These are phyloP conservation scores for Breviolum minutum DNA, from an alignment of 73 alveolate genomes.

Conservation along the genomic window DNA sequence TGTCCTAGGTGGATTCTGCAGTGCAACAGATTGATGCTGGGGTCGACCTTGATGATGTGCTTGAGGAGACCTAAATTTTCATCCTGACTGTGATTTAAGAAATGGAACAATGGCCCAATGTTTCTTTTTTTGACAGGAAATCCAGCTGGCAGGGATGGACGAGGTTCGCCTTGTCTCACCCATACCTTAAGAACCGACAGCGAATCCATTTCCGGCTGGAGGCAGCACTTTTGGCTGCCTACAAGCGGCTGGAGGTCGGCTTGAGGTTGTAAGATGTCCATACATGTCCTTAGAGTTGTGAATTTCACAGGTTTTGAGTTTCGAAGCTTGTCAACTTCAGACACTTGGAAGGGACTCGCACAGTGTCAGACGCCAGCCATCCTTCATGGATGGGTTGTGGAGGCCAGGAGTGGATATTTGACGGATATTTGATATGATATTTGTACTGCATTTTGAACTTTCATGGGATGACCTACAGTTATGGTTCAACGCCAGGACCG, in stretches of 20 bases:
- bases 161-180: background rate
- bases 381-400: slow-evolving; percentile 94
- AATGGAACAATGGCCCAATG: background rate
- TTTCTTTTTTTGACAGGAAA: background rate
- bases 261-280: background rate
- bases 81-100: background rate
- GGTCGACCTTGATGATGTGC: slow-evolving; percentile 83
- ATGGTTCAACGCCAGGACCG: slow-evolving; percentile 24
- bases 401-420: slow-evolving; percentile 6
- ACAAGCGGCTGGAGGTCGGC: slow-evolving; percentile 58
- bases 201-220: background rate
- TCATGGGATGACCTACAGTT: background rate
- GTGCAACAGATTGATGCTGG: slow-evolving; percentile 94
- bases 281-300: too few relatives aligned
- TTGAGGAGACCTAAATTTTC: slow-evolving; percentile 15
- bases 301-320: too few relatives aligned
- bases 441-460: background rate
- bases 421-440: background rate
- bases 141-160: slow-evolving; percentile 66
- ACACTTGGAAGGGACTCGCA: slow-evolving; percentile 36
- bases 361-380: slow-evolving; percentile 50
- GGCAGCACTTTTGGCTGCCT: slow-evolving; percentile 59
- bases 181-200: background rate
- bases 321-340: too few relatives aligned
- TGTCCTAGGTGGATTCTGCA: slow-evolving; percentile 65